These are phyloP conservation scores for Raddia guianensis DNA, from an alignment of 176 grass and related monocot genomes.

Conservation along the genomic window DNA sequence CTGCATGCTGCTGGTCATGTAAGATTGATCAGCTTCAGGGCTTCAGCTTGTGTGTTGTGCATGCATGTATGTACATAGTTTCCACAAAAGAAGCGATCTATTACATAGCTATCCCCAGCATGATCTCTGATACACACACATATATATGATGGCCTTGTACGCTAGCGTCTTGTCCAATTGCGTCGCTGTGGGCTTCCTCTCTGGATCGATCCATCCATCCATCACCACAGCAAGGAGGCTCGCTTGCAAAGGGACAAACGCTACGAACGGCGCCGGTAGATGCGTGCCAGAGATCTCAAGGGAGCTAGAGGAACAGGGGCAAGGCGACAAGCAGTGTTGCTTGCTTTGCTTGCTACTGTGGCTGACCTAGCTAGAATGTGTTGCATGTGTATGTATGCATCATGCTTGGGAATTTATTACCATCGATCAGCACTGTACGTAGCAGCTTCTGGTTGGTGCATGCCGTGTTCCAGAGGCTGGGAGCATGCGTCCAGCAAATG, in stretches of 20 bases:
- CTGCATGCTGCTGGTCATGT: not conserved
- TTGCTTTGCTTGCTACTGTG: conserved; percentile 31
- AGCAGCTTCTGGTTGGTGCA: conserved; percentile 32
- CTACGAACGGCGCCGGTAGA: not conserved
- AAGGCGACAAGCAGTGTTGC: conserved; percentile 44
- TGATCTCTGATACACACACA: not conserved
- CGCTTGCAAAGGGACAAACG: conserved; percentile 40
- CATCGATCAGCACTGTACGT: not conserved
- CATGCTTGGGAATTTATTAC: conserved; percentile 42
- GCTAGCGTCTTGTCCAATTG: conserved; percentile 39
- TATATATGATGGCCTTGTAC: conserved; percentile 14
- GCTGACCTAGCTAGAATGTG: not conserved
- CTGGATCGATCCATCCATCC: not conserved
- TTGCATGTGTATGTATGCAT: not conserved
- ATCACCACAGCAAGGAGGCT: conserved; percentile 12
- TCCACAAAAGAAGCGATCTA: conserved; percentile 17
- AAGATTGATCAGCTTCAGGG: not conserved
- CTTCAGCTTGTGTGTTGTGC: no score
- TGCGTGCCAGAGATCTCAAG: conserved; percentile 35
- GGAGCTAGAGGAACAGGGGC: conserved; percentile 37
- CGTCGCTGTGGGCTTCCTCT: conserved; percentile 42
- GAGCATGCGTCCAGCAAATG: not conserved
- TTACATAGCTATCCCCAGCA: not conserved
- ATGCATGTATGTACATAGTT: not conserved
- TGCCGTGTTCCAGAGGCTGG: no score